Conservation (phyloP, 73 alveolate species). For the Tetrahymena malaccensis region DNA sequence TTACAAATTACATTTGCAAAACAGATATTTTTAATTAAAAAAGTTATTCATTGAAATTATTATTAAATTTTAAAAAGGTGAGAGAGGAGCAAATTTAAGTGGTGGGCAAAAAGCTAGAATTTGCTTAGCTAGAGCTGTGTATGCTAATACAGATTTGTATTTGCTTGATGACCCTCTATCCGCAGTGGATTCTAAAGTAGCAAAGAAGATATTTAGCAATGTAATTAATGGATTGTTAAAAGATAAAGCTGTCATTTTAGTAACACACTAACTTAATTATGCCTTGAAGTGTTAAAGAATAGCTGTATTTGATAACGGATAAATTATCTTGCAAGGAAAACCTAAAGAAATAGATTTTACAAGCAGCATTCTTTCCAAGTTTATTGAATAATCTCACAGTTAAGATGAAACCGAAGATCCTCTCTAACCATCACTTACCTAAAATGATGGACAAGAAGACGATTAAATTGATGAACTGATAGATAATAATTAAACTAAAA, state of each 20-base stretch:
- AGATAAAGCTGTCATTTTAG: constrained; percentile 54
- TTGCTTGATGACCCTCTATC: constrained; percentile 74
- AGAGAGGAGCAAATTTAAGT: constrained; percentile 52
- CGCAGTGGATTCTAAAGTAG: constrained; percentile 95
- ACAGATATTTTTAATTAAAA: too few relatives aligned
- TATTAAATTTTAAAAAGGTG: constrained; percentile 40
- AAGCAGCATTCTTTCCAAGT: background rate
- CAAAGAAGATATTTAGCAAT: constrained; percentile 74
- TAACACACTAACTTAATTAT: constrained; percentile 58
- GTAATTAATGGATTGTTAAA: constrained; percentile 65
- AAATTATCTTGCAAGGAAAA: constrained; percentile 23
- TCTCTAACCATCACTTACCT: background rate
- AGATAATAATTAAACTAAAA: too few relatives aligned
- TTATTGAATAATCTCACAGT: background rate
- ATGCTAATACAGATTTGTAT: constrained; percentile 46
- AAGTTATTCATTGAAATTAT: background rate
- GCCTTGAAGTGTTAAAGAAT: constrained; percentile 34
- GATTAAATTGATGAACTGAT: background rate
- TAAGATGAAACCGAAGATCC: background rate
- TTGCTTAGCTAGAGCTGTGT: constrained; percentile 61
- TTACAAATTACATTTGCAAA: too few relatives aligned
- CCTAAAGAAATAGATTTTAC: constrained; percentile 2
- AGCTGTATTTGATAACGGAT: constrained; percentile 32
- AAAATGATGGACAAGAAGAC: background rate
- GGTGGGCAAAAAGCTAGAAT: constrained; percentile 72